phyloP scores from a whole-genome alignment of 2,329 filamentous ascomycete genomes.

The Fusarium torulosum region DNA sequence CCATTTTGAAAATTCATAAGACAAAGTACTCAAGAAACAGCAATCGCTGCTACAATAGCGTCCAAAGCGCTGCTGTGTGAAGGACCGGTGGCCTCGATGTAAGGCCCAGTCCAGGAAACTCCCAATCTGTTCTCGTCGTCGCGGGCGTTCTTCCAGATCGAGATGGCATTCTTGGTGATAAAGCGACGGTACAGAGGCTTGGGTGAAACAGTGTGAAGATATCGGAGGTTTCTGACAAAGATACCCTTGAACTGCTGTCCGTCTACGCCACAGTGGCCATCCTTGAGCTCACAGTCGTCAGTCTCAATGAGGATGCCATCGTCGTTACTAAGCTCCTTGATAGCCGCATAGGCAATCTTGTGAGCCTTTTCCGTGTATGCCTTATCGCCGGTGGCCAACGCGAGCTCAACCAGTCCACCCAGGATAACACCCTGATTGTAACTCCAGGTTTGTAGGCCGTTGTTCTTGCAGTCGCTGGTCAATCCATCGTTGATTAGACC shows the following conservation, averaged over 20 bases:
- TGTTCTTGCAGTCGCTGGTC: conserved; percentile 62
- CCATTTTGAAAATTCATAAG: conserved; percentile 6
- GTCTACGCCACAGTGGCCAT: conserved; percentile 59
- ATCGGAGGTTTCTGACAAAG: conserved; percentile 73
- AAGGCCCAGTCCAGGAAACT: conserved; percentile 74
- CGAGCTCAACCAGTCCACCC: conserved; percentile 66
- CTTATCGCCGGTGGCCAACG: conserved; percentile 57
- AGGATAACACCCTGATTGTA: conserved; percentile 72
- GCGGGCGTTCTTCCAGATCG: conserved; percentile 73
- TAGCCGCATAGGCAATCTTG: conserved; percentile 66
- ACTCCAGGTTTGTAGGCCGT: conserved; percentile 63
- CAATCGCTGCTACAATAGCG: conserved; percentile 72
- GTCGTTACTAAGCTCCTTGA: conserved; percentile 58
- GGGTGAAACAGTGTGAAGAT: conserved; percentile 66
- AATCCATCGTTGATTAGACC: conserved; percentile 68
- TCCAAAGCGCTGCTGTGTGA: conserved; percentile 76
- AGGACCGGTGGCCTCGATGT: conserved; percentile 63
- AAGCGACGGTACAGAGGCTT: conserved; percentile 64
- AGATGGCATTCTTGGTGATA: conserved; percentile 71
- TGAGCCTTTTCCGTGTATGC: conserved; percentile 58
- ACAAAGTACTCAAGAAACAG: conserved; percentile 49
- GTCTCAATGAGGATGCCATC: conserved; percentile 61
- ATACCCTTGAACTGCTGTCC: conserved; percentile 79
- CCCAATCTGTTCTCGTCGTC: conserved; percentile 66
- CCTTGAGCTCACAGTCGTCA: conserved; percentile 52